phyloP scores from a whole-genome alignment of 805 yeast genomes.

The Candida anglica region DNA sequence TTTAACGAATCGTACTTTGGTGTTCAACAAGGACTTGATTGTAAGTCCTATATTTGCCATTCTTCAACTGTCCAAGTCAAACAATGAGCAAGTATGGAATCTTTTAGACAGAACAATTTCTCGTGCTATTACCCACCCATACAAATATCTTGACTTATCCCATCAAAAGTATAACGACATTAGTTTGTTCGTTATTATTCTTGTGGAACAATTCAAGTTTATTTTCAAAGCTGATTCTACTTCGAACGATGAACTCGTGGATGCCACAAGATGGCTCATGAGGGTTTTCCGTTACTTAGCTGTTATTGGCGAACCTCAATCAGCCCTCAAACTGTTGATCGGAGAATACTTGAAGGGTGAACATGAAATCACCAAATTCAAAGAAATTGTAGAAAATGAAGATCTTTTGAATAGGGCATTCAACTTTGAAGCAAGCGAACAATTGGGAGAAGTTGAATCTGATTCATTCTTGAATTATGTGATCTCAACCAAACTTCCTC shows the following conservation, averaged over 20 bases:
- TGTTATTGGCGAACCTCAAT: conserved; percentile 57
- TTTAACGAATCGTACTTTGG: conserved; percentile 47
- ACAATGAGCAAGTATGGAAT: conserved; percentile 44
- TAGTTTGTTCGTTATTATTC: conserved; percentile 29
- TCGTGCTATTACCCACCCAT: conserved; percentile 71
- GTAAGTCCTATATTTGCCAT: conserved; percentile 56
- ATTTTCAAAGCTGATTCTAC: conserved; percentile 29
- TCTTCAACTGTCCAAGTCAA: conserved; percentile 33
- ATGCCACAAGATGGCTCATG: conserved; percentile 46
- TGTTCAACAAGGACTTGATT: conserved; percentile 48
- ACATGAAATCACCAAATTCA: conserved; percentile 1
- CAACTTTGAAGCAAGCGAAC: not conserved
- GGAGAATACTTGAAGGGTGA: not conserved
- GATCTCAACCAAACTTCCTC: conserved; percentile 19
- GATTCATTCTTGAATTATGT: conserved; percentile 10
- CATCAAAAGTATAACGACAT: conserved; percentile 24
- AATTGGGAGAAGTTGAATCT: conserved; percentile 1
- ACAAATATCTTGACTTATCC: conserved; percentile 69
- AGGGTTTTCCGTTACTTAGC: conserved; percentile 43
- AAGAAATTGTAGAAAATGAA: conserved; percentile 4
- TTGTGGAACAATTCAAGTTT: conserved; percentile 67
- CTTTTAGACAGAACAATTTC: conserved; percentile 74
- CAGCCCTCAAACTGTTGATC: conserved; percentile 10
- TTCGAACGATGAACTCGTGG: conserved; percentile 3
- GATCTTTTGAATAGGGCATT: conserved; percentile 7